phyloP scores from a whole-genome alignment of 164 flowering plant genomes.

The Saururus chinensis region DNA sequence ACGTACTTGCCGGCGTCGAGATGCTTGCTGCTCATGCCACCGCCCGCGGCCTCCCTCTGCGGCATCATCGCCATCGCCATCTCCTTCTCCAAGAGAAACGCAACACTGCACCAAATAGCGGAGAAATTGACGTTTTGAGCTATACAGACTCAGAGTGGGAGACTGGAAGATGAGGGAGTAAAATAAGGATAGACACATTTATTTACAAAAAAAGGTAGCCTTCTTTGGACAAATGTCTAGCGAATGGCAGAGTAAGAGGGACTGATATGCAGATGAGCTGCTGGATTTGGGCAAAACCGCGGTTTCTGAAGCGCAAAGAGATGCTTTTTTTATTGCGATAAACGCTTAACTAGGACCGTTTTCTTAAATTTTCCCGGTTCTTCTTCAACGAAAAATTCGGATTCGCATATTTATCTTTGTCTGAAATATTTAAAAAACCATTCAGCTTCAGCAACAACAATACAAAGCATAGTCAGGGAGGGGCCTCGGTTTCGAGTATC shows the following conservation, averaged over 20 bases:
- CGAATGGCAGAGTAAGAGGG: background rate
- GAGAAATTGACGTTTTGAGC: background rate
- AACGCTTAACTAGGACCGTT: no score
- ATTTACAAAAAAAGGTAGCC: constrained; percentile 1
- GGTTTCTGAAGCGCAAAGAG: background rate
- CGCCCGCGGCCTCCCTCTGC: constrained; percentile 43
- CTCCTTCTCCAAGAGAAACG: background rate
- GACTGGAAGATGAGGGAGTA: no score
- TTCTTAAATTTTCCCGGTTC: no score
- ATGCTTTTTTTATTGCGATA: no score
- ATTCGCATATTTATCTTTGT: no score
- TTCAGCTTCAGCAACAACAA: no score
- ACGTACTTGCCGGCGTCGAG: constrained; percentile 64
- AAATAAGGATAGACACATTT: background rate
- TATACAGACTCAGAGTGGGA: no score
- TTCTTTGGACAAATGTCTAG: background rate
- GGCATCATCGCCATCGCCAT: constrained; percentile 73
- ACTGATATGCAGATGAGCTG: background rate
- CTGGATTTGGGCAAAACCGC: constrained; percentile 1
- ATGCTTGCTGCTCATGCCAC: constrained; percentile 33
- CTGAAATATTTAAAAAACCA: no score
- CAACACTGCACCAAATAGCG: background rate
- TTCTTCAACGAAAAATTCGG: no score
- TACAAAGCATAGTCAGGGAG: no score
- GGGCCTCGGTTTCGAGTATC: no score